Evolutionary conservation across 495 filamentous ascomycete genomes (phyloP).

Genomic region (Endocarpon pusillum): DNA sequence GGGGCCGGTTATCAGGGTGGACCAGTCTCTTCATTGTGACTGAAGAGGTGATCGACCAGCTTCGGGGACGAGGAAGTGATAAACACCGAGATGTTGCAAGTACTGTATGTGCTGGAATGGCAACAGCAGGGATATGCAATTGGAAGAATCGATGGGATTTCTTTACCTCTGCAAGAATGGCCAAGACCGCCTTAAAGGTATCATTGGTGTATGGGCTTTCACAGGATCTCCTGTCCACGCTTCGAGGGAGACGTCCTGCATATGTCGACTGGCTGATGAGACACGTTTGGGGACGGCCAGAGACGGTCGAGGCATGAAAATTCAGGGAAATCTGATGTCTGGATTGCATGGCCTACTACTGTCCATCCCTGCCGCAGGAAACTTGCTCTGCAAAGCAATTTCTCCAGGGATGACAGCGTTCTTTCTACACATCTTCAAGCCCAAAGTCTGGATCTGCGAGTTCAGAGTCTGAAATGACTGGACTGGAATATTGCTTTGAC

Average conservation of each 20-base stretch:
- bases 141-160: constrained; percentile 75
- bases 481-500: too few relatives aligned
- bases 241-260: constrained; percentile 48
- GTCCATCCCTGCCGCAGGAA: too few relatives aligned
- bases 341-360: too few relatives aligned
- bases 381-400: too few relatives aligned
- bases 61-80: too few relatives aligned
- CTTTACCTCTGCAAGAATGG: constrained; percentile 65
- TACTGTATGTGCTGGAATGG: constrained; percentile 62
- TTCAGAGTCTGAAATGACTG: too few relatives aligned
- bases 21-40: constrained; percentile 49
- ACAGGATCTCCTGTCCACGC: constrained; percentile 51
- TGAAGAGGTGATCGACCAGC: constrained; percentile 71
- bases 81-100: constrained; percentile 52
- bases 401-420: too few relatives aligned
- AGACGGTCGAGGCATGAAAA: too few relatives aligned
- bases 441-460: too few relatives aligned
- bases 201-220: constrained; percentile 66
- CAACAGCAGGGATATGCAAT: constrained; percentile 60
- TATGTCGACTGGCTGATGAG: constrained; percentile 43
- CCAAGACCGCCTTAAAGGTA: constrained; percentile 58
- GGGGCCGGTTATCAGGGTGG: constrained; percentile 49
- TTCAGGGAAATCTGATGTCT: too few relatives aligned
- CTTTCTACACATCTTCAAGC: too few relatives aligned
- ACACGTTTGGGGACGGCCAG: too few relatives aligned